Conservation (phyloP, 2,329 filamentous ascomycete genomes). For the Pestalotiopsis sp. region DNA sequence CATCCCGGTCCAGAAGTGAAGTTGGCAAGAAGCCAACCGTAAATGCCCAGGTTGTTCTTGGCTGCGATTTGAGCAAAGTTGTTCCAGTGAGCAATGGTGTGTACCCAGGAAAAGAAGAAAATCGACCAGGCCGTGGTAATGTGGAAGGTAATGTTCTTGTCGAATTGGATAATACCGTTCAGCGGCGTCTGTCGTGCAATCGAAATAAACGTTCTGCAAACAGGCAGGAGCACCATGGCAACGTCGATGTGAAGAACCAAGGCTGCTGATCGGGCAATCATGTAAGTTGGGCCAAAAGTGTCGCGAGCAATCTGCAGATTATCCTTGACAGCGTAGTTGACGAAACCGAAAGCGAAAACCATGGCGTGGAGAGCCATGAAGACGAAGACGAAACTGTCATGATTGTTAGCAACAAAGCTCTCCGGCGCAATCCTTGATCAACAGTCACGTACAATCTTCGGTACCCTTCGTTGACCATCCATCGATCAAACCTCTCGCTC, state of each 20-base stretch:
- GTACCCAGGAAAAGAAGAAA: slow-evolving; percentile 85
- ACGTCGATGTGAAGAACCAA: slow-evolving; percentile 81
- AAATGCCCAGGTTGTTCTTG: slow-evolving; percentile 75
- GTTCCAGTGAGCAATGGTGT: slow-evolving; percentile 85
- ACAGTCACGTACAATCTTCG: slow-evolving; percentile 66
- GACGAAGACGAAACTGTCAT: slow-evolving; percentile 69
- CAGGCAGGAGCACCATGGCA: slow-evolving; percentile 76
- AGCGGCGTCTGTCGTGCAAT: slow-evolving; percentile 78
- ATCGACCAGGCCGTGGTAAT: slow-evolving; percentile 86
- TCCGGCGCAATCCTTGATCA: slow-evolving; percentile 13
- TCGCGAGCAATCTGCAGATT: slow-evolving; percentile 66
- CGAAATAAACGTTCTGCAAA: slow-evolving; percentile 83
- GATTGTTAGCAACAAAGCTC: slow-evolving; percentile 21
- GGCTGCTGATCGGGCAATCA: slow-evolving; percentile 75
- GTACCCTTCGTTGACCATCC: slow-evolving; percentile 91
- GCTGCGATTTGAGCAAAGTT: slow-evolving; percentile 78
- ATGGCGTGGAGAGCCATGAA: slow-evolving; percentile 75
- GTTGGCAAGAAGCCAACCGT: slow-evolving; percentile 77
- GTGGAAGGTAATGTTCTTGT: slow-evolving; percentile 89
- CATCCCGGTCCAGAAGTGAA: slow-evolving; percentile 80
- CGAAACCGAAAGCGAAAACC: slow-evolving; percentile 78
- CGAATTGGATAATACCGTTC: slow-evolving; percentile 85
- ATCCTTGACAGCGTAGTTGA: slow-evolving; percentile 80
- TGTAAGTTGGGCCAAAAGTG: slow-evolving; percentile 74
- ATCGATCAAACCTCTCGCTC: slow-evolving; percentile 75